phyloP scores from a whole-genome alignment of 2,329 filamentous ascomycete species.

The Reticulascus tulasneorum region DNA sequence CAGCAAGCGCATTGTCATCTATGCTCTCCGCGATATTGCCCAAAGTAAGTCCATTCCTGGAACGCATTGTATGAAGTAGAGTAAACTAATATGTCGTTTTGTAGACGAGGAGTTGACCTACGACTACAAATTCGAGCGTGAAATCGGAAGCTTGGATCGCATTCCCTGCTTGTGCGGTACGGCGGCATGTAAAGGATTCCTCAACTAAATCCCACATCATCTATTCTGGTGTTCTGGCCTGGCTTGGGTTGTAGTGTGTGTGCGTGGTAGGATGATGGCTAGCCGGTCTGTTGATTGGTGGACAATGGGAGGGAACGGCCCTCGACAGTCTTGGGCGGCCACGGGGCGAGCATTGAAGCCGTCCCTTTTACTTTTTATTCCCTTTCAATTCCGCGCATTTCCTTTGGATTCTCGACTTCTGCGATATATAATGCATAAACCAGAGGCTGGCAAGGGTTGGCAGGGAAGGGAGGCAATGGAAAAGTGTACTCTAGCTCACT shows the following conservation, averaged over 20 bases:
- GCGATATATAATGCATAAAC: constrained; percentile 12
- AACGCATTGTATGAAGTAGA: neutral
- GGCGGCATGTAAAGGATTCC: constrained; percentile 94
- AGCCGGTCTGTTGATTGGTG: constrained; percentile 6
- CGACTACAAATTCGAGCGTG: constrained; percentile 99
- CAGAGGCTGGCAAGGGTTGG: constrained; percentile 6
- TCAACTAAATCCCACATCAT: constrained; percentile 62
- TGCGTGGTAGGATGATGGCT: constrained; percentile 4
- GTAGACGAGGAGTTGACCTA: constrained; percentile 98
- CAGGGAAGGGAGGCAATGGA: constrained; percentile 3
- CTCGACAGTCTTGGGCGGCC: constrained; percentile 5
- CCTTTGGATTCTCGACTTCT: constrained; percentile 14
- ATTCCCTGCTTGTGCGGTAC: constrained; percentile 97
- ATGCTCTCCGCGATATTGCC: constrained; percentile 90
- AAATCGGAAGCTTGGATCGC: constrained; percentile 89
- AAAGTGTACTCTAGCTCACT: constrained; percentile 12
- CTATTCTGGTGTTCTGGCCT: constrained; percentile 10
- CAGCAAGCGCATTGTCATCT: constrained; percentile 97
- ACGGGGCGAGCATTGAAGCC: constrained; percentile 1
- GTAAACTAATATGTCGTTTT: constrained; percentile 23
- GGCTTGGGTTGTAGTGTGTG: constrained; percentile 6
- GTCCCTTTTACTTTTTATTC: constrained; percentile 9
- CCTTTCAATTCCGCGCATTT: constrained; percentile 14
- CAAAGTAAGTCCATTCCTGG: constrained; percentile 65
- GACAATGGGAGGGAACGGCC: constrained; percentile 9